Base-by-base conservation (phyloP, 768 basidiomycete genomes). In the Collybia sp. region DNA sequence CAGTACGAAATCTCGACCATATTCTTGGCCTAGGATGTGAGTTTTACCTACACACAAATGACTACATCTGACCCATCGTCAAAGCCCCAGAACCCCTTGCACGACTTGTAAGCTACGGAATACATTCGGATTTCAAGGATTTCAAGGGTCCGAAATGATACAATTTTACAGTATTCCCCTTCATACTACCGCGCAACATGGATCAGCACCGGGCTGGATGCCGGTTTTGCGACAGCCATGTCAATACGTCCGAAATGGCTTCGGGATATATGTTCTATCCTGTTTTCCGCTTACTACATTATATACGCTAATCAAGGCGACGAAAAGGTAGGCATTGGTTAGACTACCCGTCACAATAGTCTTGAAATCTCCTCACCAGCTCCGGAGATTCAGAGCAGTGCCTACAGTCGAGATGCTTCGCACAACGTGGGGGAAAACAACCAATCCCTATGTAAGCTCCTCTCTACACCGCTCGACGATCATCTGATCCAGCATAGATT, bases 361-460 rank as follows among this genome's bases (percentile, higher is more conserved):
- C 6, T 34, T 46, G 12, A 30, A 33, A n/a, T 25, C 33, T 42
- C 25, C 20, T 39, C 19, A 30, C 31, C 58, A 97, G 93, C 78
- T 99, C 43, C 86, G 94, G 47, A 80, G 83, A 47, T 97, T 89
- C 61, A 76, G 96, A 57, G 93, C 95, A 17, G 81, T 94, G 0
- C 93, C 93, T 40, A 96, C 95, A 0, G 85, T 97, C 17, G 95
- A 99, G 68, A 93, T 97, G 88, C 77, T 99, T 17, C 83, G 96
- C 2, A 74, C 79, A 13, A 97, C 93, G 17, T 99, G 96, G 96
- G 94, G 95, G 66, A 99, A 99, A 73, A 91, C 92, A 0, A 76
- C 77, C 1, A 95, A 98, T 66, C 96, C 94, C 49, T 88, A 91
- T 69, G 92, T 91, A 57, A 51, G 80, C 60, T 16, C 13, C 37